Percentiles rank a stretch among this genome's conserved stretches.
Evolutionary conservation across 2,329 filamentous ascomycete species (phyloP).

Genomic region (Alternaria gaisen): DNA sequence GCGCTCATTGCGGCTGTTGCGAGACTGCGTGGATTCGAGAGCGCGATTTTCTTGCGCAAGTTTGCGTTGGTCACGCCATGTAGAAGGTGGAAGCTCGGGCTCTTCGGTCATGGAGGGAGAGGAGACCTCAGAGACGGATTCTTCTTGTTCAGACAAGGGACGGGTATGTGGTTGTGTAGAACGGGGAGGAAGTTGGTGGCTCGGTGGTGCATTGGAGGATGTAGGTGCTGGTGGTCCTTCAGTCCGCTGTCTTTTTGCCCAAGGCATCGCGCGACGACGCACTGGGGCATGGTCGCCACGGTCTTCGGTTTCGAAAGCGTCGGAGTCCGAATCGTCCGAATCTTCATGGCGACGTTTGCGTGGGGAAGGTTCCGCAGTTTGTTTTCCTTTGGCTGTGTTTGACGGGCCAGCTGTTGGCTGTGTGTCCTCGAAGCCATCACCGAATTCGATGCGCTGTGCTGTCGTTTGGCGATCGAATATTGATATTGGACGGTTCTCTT

Average conservation of each 20-base stretch:
- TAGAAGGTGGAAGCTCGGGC: constrained; percentile 19
- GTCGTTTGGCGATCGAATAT: constrained; percentile 54
- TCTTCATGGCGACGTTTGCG: constrained; percentile 41
- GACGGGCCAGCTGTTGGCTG: constrained; percentile 37
- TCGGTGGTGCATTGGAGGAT: constrained; percentile 36
- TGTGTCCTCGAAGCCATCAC: constrained; percentile 46
- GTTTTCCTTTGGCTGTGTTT: constrained; percentile 36
- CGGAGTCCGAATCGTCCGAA: constrained; percentile 49
- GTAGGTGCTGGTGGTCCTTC: constrained; percentile 13
- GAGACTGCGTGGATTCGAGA: neutral
- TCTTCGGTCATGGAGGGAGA: constrained; percentile 40
- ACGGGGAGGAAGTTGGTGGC: constrained; percentile 37
- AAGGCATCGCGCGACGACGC: constrained; percentile 49
- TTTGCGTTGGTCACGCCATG: constrained; percentile 21
- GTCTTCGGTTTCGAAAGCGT: constrained; percentile 55
- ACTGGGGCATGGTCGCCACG: constrained; percentile 46
- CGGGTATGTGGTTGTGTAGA: neutral
- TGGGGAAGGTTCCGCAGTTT: constrained; percentile 37
- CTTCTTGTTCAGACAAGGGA: constrained; percentile 23
- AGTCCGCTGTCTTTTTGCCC: constrained; percentile 38
- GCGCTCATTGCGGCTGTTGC: constrained; percentile 12
- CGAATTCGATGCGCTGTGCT: constrained; percentile 52
- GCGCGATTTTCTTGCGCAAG: constrained; percentile 31
- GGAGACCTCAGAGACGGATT: constrained; percentile 33
- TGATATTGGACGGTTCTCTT: constrained; percentile 46